Base-by-base conservation (phyloP, 768 basidiomycete genomes). In the Gelatoporia subvermispora region DNA sequence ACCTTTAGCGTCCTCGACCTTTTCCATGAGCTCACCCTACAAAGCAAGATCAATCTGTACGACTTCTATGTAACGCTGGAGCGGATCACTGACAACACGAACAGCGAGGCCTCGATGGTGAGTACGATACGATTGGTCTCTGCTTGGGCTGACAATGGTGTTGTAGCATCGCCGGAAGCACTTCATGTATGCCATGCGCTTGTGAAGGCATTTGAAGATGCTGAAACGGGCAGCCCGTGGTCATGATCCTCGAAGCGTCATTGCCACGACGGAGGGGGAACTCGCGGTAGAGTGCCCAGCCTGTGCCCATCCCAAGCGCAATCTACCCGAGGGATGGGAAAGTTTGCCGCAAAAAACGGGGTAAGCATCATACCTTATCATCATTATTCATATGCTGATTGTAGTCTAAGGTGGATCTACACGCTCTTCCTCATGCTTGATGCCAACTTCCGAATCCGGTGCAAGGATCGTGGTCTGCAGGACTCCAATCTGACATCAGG, bases 11-110 rank as follows among this genome's bases (percentile, higher is more conserved):
- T 64, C 4, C 59, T 72, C 2, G 42, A 65, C 4, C 43, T 46
- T 2, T 71, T 69, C 36, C 71, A 74, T 5, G 25, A 65, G 8
- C 48, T 69, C 3, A 60, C 61, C 0, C 62, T 72, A 18, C 55
- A 65, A 37, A 65, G 60, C 0, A 72, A 72, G 47, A 38, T 59
- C 1, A 69, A 64, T 0, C 56, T 49, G 0, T 69, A 58, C 35
- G 65, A 70, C 38, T 72, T 64, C 51, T 70, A 66, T 41, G 47
- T 53, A 1, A 39, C 59, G 0, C 40, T 72, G 1, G 49, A 41
- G 1, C 50, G 57, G 8, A 24, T 51, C 13, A 66, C 65, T 0
- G 62, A 71, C 36, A 71, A 70, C 45, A 60, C 57, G 1, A 65
- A 66, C 0, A 45, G 53, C 1, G 21, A 0, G 2, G 37, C 38